phyloP scores from a whole-genome alignment of 2,329 filamentous ascomycete genomes.

The Talaromyces funiculosus region DNA sequence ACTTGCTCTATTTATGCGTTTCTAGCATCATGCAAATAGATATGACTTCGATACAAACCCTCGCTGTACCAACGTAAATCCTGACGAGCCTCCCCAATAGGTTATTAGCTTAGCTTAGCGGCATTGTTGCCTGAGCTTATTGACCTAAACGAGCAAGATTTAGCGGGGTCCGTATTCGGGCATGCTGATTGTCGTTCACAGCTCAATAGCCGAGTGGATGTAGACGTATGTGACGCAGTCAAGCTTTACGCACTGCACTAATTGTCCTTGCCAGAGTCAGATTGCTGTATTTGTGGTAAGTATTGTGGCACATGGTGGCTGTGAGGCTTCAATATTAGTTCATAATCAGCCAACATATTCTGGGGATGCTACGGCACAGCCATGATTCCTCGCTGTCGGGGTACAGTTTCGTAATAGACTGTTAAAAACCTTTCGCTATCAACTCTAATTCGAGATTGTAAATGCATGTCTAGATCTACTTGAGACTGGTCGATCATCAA shows the following conservation, averaged over 20 bases:
- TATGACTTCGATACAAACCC: not conserved
- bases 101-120: not conserved
- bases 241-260: not conserved
- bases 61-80: not conserved
- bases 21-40: not conserved
- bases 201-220: not conserved
- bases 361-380: not conserved
- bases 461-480: not conserved
- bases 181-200: not conserved
- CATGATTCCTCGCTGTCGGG: not conserved
- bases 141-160: not conserved
- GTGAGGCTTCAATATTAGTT: not conserved
- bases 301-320: not conserved
- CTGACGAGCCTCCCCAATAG: not conserved
- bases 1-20: not conserved
- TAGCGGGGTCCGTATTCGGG: not conserved
- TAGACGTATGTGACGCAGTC: not conserved
- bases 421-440: not conserved
- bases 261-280: not conserved
- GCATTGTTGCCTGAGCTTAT: constrained; percentile 1
- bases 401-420: not conserved
- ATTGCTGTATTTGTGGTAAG: not conserved
- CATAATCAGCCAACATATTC: not conserved
- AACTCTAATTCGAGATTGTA: no score
- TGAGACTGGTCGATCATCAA: not conserved